phyloP scores from a whole-genome alignment of 495 filamentous ascomycete species.

The Geopyxis carbonaria region DNA sequence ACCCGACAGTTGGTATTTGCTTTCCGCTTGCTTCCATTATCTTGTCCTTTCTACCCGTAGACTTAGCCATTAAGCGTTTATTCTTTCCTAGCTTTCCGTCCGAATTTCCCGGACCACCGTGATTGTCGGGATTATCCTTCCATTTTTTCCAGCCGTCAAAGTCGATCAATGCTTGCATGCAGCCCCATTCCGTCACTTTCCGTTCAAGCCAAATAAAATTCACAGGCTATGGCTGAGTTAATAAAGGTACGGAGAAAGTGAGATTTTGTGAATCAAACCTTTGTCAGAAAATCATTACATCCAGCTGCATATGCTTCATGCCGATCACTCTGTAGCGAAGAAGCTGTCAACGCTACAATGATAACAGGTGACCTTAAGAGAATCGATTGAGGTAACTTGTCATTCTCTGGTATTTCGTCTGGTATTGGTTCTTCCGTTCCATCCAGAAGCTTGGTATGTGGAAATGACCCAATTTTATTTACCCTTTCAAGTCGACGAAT shows the following conservation, averaged over 20 bases:
- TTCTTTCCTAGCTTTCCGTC: conserved; percentile 4
- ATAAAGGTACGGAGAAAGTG: conserved; percentile 1
- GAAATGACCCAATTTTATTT: conserved; percentile 55
- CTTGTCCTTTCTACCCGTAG: neutral
- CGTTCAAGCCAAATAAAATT: conserved; percentile 95
- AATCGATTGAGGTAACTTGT: conserved; percentile 40
- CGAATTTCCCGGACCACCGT: too few relatives aligned
- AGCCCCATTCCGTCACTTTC: conserved; percentile 98
- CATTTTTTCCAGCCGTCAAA: conserved; percentile 96
- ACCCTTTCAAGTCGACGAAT: conserved; percentile 77
- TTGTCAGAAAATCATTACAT: conserved; percentile 96
- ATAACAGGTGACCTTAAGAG: conserved; percentile 94
- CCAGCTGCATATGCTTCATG: conserved; percentile 90
- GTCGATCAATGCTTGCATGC: conserved; percentile 97
- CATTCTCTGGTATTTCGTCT: conserved; percentile 23
- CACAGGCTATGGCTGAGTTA: conserved; percentile 48
- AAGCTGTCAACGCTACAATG: conserved; percentile 90
- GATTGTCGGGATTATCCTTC: conserved; percentile 52
- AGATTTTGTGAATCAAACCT: conserved; percentile 40
- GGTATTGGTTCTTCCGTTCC: conserved; percentile 4
- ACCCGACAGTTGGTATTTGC: too few relatives aligned
- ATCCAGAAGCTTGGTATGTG: conserved; percentile 13
- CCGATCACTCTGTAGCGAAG: conserved; percentile 78
- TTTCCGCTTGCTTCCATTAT: neutral
- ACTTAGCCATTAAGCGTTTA: neutral